Evolutionary conservation across 1,284 basidiomycete genomes (phyloP).

Genomic region (Sporisorium iseilematis-ciliati): DNA sequence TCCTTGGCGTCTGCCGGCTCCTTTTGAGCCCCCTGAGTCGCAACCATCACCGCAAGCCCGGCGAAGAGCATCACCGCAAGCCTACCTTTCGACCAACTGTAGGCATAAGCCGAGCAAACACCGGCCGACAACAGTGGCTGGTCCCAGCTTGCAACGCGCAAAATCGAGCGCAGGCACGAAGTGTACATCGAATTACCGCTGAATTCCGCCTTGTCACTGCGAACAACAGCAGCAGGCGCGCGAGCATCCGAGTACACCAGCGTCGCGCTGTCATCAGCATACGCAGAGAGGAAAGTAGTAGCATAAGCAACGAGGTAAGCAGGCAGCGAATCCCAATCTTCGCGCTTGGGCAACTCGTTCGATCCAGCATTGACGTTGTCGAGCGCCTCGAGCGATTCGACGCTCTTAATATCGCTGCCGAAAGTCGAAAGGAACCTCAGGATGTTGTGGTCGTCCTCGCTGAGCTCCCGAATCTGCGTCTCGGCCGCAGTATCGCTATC

Average conservation of each 20-base stretch:
- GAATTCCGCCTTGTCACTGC: not conserved
- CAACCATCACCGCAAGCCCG: constrained; percentile 19
- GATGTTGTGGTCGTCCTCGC: constrained; percentile 49
- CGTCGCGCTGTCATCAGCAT: constrained; percentile 32
- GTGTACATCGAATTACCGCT: constrained; percentile 39
- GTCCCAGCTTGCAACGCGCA: constrained; percentile 41
- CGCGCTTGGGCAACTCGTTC: constrained; percentile 32
- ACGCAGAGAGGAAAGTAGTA: constrained; percentile 27
- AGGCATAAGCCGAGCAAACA: constrained; percentile 32
- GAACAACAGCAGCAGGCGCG: constrained; percentile 3
- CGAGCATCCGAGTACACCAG: constrained; percentile 30
- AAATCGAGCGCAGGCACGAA: constrained; percentile 15
- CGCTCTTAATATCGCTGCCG: constrained; percentile 38
- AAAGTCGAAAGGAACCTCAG: constrained; percentile 43
- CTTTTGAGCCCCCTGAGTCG: constrained; percentile 13
- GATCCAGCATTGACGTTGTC: constrained; percentile 26
- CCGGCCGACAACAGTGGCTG: constrained; percentile 23
- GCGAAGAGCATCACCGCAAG: constrained; percentile 26
- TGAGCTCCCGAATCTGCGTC: not conserved
- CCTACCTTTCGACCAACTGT: constrained; percentile 40
- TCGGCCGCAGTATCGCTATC: not conserved
- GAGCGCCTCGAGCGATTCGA: constrained; percentile 44
- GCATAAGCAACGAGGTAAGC: constrained; percentile 40
- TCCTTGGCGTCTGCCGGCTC: constrained; percentile 14
- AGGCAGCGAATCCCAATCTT: constrained; percentile 44